A percentile compares a stretch with the other conserved stretches of the same genome.
Conservation (phyloP, 2,329 filamentous ascomycete genomes). For the Nectriaceae sp. region DNA sequence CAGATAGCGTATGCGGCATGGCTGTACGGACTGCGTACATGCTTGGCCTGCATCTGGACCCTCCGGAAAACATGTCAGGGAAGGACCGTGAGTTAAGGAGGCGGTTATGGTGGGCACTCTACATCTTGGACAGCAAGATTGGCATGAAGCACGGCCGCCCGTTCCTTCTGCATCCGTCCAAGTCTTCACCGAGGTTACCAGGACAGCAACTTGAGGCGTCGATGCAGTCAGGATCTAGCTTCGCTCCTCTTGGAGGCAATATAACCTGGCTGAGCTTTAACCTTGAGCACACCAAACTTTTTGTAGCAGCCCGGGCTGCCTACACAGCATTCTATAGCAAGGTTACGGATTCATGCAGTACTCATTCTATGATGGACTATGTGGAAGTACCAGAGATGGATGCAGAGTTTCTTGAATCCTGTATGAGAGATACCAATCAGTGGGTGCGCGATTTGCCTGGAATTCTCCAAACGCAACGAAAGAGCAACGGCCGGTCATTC, state of each 20-base stretch:
- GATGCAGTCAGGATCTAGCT: constrained; percentile 9
- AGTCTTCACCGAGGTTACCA: constrained; percentile 39
- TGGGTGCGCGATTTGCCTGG: constrained; percentile 35
- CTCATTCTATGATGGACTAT: background rate
- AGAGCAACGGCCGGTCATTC: constrained; percentile 30
- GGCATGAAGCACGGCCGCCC: constrained; percentile 50
- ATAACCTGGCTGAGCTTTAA: constrained; percentile 26
- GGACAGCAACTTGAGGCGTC: constrained; percentile 17
- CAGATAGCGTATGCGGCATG: constrained; percentile 40
- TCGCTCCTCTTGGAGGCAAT: constrained; percentile 14
- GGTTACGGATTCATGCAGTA: background rate
- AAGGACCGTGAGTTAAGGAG: constrained; percentile 45
- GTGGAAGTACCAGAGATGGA: constrained; percentile 3
- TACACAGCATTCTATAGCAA: constrained; percentile 34
- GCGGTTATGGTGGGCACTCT: constrained; percentile 55
- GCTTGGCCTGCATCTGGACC: constrained; percentile 50
- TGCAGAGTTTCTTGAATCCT: constrained; percentile 23
- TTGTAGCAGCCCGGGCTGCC: constrained; percentile 20
- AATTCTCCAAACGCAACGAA: constrained; percentile 36
- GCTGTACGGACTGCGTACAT: constrained; percentile 48
- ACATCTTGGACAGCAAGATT: constrained; percentile 48
- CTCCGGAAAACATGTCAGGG: constrained; percentile 34
- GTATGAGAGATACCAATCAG: constrained; percentile 31
- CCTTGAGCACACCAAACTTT: constrained; percentile 14
- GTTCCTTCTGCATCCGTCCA: constrained; percentile 34